Base-by-base conservation (phyloP, 805 yeast species). In the Metschnikowia lunata region DNA sequence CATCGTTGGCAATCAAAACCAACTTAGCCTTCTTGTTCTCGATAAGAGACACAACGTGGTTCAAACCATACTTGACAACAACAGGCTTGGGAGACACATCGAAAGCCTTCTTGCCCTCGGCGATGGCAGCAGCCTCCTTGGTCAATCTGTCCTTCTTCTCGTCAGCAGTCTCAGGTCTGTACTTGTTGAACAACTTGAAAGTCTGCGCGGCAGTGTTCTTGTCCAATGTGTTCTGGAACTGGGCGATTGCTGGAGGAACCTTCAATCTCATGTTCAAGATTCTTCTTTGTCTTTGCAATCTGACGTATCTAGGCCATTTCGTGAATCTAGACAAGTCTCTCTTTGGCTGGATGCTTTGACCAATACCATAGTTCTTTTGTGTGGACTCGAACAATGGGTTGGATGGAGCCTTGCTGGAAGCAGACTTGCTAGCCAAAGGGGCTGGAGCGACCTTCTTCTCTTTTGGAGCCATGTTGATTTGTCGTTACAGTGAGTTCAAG, bases 101-200 rank as follows among this genome's bases (percentile, higher is more conserved):
- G 78, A 87, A 89, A 74, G 87, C 90, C 76, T 88, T 80, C 83
- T 90, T 89, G 74, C 98, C 98, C 70, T 88, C 97, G 55, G 97
- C 97, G 67, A 90, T 82, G 62, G 97, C 98, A 66, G 97, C 96
- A 59, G 99, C 97, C 80, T 93, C 98, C 79, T 87, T 88, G 76
- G 93, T 85, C 68, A 91, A 84, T 82, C 99, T 89, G 80, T 88
- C 97, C 84, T 89, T 89, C 96, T 91, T 91, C 81, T 93, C 97
- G 69, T 89, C 85, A 67, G 83, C 67, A 57, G 97, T 87, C 82
- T 91, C 99, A 69, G 99, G 98, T 79, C 96, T 85, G 88, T 91
- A 91, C 82, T 93, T 91, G 95, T 89, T 89, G 79, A 91, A 84
- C 66, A 91, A 83, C 82, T 90, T 90, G 84, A 91, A 87, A 62